Evolutionary conservation across 768 basidiomycete genomes (phyloP), one percentile per base, ranked within the genome.

Genomic region (Pleurotus sapidus): DNA sequence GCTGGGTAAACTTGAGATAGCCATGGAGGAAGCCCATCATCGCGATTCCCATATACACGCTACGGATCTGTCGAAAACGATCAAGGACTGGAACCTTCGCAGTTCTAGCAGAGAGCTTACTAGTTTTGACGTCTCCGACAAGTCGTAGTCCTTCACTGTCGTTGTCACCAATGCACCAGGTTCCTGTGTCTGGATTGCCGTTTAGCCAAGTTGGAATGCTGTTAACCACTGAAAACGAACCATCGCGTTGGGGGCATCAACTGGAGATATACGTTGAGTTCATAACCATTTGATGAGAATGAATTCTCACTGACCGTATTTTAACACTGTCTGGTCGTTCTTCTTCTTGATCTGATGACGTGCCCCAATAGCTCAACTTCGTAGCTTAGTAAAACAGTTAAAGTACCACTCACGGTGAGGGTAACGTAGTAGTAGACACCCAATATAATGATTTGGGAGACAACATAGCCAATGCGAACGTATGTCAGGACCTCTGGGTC

Each of bases 1-100:
- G 96, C 68, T 96, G 95, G 5, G 94, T 95, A 82, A 91, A 98
- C 70, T 91, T 86, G 76, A 98, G 78, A 83, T 98, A 98, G 53
- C 89, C 60, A 76, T 99, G 96, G 78, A 98, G 86, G 80, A 95
- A 88, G 58, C 67, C 80, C 90, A 95, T 95, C 88, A 93, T 92
- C 49, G 86, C 88, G 65, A 93, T 71, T 61, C 89, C 88, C 72
- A 84, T 82, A 72, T 81, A 90, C 6, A 77, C 82, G n/a, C 79
- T 75, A 40, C 84, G 85, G 58, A 90, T 79, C 86, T 88, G 55
- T 25, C 48, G 27, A 20, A 25, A 39, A 12, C 40, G 14, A 17
- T 34, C n/a, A 11, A 34, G 9, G 9, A 3, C 30, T 34, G 8
- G 11, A 11, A 9, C 30, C 30, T 9, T 9, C 3, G 30, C 30